Percentiles rank a stretch among this genome's conserved stretches.
These are phyloP conservation scores for Ceratobasidium sp. DNA, from an alignment of 1,284 basidiomycete genomes.

Conservation along the genomic window DNA sequence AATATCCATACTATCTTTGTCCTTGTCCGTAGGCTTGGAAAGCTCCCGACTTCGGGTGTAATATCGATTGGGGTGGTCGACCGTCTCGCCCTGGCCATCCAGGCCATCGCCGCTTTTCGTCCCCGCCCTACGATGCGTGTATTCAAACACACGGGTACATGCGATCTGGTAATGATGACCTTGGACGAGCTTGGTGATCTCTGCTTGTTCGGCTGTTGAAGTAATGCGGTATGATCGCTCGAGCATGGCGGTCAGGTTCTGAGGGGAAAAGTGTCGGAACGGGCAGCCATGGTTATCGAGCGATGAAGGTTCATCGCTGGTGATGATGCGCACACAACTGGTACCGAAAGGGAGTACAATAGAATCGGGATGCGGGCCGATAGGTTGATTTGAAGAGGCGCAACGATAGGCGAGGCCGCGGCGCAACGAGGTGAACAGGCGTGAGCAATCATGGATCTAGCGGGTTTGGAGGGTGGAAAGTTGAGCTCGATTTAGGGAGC, in stretches of 20 bases:
- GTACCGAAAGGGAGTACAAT: constrained; percentile 1
- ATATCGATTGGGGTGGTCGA: constrained; percentile 91
- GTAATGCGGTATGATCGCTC: constrained; percentile 69
- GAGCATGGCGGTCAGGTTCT: constrained; percentile 82
- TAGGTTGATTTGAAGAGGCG: background rate
- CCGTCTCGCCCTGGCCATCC: constrained; percentile 78
- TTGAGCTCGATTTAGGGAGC: constrained; percentile 15
- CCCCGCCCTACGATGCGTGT: constrained; percentile 77
- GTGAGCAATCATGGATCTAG: constrained; percentile 12
- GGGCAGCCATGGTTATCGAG: constrained; percentile 90
- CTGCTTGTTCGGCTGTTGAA: constrained; percentile 70
- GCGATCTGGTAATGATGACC: constrained; percentile 90
- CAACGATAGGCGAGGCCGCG: background rate
- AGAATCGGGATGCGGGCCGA: constrained; percentile 20
- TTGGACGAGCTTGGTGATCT: constrained; percentile 85
- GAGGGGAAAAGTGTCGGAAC: constrained; percentile 86
- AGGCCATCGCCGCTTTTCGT: constrained; percentile 90
- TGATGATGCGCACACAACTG: constrained; percentile 91
- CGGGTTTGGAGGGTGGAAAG: constrained; percentile 32
- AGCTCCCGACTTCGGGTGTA: constrained; percentile 57
- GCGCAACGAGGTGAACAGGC: constrained; percentile 33
- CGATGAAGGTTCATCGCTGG: constrained; percentile 71
- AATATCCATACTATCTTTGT: constrained; percentile 33
- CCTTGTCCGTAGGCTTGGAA: constrained; percentile 46
- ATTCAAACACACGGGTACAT: constrained; percentile 95